phyloP scores from a whole-genome alignment of 2,329 filamentous ascomycete genomes.

The Phaeophleospora eucalypticola region DNA sequence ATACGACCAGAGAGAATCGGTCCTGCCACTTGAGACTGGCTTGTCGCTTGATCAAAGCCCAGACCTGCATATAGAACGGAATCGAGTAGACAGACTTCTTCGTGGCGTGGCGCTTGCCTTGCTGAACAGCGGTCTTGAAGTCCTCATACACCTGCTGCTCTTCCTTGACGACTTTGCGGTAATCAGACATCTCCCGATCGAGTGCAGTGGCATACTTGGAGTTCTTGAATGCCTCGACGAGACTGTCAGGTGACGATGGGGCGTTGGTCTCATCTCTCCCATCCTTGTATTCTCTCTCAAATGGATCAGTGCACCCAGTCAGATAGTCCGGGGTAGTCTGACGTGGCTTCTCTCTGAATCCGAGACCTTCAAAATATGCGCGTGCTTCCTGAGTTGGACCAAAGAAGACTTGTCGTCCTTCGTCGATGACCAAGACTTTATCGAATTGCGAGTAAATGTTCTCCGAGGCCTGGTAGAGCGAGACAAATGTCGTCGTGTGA shows the following conservation, averaged over 20 bases:
- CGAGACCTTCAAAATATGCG: conserved; percentile 70
- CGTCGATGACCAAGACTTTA: conserved; percentile 78
- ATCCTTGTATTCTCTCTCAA: conserved; percentile 70
- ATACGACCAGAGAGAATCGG: conserved; percentile 68
- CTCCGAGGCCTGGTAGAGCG: conserved; percentile 80
- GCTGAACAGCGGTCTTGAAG: conserved; percentile 69
- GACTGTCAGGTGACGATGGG: conserved; percentile 62
- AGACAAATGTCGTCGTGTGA: conserved; percentile 78
- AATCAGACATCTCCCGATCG: conserved; percentile 63
- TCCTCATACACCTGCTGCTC: conserved; percentile 69
- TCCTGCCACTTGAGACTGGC: conserved; percentile 85
- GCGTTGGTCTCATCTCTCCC: conserved; percentile 63
- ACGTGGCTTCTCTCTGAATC: conserved; percentile 68
- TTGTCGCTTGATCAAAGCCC: conserved; percentile 78
- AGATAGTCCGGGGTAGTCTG: conserved; percentile 80
- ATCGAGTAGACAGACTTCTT: conserved; percentile 76
- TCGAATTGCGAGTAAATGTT: conserved; percentile 76
- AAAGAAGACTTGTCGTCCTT: conserved; percentile 71
- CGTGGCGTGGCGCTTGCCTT: conserved; percentile 71
- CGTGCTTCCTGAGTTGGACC: conserved; percentile 65
- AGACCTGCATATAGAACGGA: conserved; percentile 77
- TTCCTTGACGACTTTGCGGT: conserved; percentile 60
- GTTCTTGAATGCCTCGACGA: conserved; percentile 66
- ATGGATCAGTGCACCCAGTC: conserved; percentile 78
- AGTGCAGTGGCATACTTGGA: conserved; percentile 58